phyloP scores from a whole-genome alignment of 805 yeast genomes.

The Crinitomyces ghanaensis region DNA sequence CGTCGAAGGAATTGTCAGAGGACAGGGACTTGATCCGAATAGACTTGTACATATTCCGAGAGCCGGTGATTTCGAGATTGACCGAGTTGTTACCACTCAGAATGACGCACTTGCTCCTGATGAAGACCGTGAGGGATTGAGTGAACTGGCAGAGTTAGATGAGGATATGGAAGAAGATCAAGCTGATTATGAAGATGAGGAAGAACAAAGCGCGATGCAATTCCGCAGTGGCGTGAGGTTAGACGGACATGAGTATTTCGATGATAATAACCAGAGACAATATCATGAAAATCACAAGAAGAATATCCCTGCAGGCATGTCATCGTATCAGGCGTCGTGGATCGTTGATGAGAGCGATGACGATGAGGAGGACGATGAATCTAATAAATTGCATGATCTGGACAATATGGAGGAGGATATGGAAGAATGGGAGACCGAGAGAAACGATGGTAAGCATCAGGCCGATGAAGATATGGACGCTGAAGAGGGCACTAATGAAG shows the following conservation, averaged over 20 bases:
- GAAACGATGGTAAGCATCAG: slow-evolving; percentile 6
- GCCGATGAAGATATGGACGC: slow-evolving; percentile 29
- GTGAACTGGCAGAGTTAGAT: no score
- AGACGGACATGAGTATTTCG: slow-evolving; percentile 46
- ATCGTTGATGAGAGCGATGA: slow-evolving; percentile 36
- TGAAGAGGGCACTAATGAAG: slow-evolving; percentile 34
- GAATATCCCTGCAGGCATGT: slow-evolving; percentile 56
- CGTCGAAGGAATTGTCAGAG: slow-evolving; percentile 79
- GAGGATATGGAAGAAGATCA: slow-evolving; percentile 17
- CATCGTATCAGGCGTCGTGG: slow-evolving; percentile 73
- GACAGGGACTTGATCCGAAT: slow-evolving; percentile 66
- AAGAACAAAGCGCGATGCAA: no score
- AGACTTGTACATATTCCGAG: slow-evolving; percentile 80
- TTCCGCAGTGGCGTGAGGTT: slow-evolving; percentile 45
- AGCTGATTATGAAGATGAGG: slow-evolving; percentile 20
- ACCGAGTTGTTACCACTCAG: slow-evolving; percentile 39
- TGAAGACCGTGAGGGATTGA: no score
- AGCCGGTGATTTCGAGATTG: slow-evolving; percentile 76
- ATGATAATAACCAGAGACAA: slow-evolving; percentile 19
- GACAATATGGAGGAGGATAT: slow-evolving; percentile 12
- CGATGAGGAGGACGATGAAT: slow-evolving; percentile 30
- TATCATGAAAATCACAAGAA: no score
- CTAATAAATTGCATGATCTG: slow-evolving; percentile 16
- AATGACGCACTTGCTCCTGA: not conserved
- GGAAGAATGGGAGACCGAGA: slow-evolving; percentile 20